A percentile compares a stretch with the other conserved stretches of the same genome.
phyloP scores from a whole-genome alignment of 1,284 basidiomycete species.

The Apiotrichum sp. region DNA sequence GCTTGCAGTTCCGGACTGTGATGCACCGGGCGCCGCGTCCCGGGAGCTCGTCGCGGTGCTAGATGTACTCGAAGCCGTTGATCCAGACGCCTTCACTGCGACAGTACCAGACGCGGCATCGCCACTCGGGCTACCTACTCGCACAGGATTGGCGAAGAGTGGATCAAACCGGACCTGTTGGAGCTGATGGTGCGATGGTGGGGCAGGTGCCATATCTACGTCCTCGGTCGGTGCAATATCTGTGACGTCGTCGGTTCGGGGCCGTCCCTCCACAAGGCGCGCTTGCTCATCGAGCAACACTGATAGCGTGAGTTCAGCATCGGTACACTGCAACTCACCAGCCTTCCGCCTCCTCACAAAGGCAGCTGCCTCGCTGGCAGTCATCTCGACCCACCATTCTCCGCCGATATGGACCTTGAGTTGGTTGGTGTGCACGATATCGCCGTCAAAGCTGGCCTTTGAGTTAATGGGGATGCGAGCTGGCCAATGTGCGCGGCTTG shows the following conservation, averaged over 20 bases:
- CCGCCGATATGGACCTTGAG: constrained; percentile 32
- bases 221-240: neutral
- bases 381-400: constrained; percentile 40
- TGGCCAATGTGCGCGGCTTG: constrained; percentile 22
- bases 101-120: neutral
- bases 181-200: no score
- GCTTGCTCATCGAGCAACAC: constrained; percentile 26
- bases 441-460: constrained; percentile 32
- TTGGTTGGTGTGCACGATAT: constrained; percentile 31
- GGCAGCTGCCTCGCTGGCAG: constrained; percentile 28
- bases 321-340: constrained; percentile 18
- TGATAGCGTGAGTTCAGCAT: neutral
- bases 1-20: no score
- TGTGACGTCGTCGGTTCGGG: neutral
- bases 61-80: neutral
- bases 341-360: constrained; percentile 30
- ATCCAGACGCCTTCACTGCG: neutral
- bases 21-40: no score
- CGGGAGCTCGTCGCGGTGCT: no score
- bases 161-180: constrained; percentile 7
- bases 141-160: constrained; percentile 4
- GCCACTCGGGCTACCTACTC: neutral
- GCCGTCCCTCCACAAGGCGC: constrained; percentile 16
- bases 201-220: no score
- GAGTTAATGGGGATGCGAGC: constrained; percentile 30